phyloP scores from a whole-genome alignment of 768 basidiomycete species.

The Termitomyces sp. region DNA sequence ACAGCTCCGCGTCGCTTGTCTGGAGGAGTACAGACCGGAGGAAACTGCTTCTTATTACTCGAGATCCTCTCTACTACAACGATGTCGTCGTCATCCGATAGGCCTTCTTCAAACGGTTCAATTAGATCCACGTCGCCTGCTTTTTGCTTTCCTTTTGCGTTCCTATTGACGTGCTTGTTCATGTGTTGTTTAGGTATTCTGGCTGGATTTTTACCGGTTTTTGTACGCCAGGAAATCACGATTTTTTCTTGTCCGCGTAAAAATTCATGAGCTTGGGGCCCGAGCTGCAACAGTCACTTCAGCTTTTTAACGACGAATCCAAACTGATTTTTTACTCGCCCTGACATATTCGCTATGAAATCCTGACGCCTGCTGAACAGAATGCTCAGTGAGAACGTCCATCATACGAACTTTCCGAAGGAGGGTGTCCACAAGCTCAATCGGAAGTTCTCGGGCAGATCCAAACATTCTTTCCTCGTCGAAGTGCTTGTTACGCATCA shows the following conservation, averaged over 20 bases:
- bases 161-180: conserved; percentile 16
- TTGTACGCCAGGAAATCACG: conserved; percentile 27
- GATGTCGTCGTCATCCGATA: conserved; percentile 18
- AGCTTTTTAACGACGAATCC: background rate
- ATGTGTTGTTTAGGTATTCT: conserved; percentile 14
- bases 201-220: conserved; percentile 18
- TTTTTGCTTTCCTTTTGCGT: conserved; percentile 20
- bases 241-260: conserved; percentile 18
- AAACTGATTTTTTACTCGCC: conserved; percentile 24
- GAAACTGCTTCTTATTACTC: background rate
- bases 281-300: conserved; percentile 22
- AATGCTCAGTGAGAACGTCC: conserved; percentile 41
- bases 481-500: conserved; percentile 41
- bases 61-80: conserved; percentile 7
- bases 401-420: conserved; percentile 49
- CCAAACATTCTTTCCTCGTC: conserved; percentile 48
- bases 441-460: conserved; percentile 39
- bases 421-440: conserved; percentile 58
- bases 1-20: background rate
- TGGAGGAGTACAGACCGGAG: background rate
- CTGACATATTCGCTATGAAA: conserved; percentile 48
- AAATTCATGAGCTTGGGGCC: conserved; percentile 23
- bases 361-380: conserved; percentile 37
- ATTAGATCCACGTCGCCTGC: conserved; percentile 27
- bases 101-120: conserved; percentile 25